These are phyloP conservation scores for Sporobolomyces phaffii DNA, from an alignment of 768 basidiomycete species.

Conservation along the genomic window DNA sequence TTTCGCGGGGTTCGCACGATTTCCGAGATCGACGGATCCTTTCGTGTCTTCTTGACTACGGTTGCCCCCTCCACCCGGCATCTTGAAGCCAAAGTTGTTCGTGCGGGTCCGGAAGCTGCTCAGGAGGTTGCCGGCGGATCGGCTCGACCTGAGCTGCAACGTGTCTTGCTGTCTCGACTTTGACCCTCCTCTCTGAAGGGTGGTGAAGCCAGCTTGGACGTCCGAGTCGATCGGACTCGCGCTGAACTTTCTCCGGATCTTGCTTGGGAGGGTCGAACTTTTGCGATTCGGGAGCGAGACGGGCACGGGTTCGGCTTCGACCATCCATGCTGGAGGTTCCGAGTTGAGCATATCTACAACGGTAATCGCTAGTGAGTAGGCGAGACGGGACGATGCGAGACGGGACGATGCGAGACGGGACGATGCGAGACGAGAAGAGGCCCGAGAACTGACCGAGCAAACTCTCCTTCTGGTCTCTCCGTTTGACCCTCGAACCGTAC, in stretches of 20 bases:
- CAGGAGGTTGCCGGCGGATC: constrained; percentile 9
- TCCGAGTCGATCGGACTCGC: not conserved
- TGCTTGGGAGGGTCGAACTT: not conserved
- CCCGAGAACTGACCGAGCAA: constrained; percentile 10
- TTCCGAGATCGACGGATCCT: not conserved
- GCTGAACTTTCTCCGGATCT: constrained; percentile 12
- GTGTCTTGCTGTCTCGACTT: not conserved
- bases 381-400: no score
- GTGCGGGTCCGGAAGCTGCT: not conserved
- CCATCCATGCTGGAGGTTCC: constrained; percentile 18
- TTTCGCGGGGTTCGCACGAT: not conserved
- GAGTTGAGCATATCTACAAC: constrained; percentile 29
- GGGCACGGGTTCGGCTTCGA: not conserved
- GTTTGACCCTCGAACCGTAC: constrained; percentile 7
- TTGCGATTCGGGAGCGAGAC: not conserved
- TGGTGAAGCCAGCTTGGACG: constrained; percentile 5
- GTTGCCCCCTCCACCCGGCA: not conserved
- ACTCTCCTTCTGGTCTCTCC: constrained; percentile 23
- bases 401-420: not conserved
- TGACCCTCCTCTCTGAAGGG: not conserved
- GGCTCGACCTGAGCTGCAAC: not conserved
- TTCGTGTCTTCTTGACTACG: not conserved
- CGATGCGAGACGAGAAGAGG: not conserved
- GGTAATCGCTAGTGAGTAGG: no score
- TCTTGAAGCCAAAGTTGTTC: not conserved